These are phyloP conservation scores for Mycena rebaudengoi DNA, from an alignment of 768 basidiomycete species.

Conservation along the genomic window DNA sequence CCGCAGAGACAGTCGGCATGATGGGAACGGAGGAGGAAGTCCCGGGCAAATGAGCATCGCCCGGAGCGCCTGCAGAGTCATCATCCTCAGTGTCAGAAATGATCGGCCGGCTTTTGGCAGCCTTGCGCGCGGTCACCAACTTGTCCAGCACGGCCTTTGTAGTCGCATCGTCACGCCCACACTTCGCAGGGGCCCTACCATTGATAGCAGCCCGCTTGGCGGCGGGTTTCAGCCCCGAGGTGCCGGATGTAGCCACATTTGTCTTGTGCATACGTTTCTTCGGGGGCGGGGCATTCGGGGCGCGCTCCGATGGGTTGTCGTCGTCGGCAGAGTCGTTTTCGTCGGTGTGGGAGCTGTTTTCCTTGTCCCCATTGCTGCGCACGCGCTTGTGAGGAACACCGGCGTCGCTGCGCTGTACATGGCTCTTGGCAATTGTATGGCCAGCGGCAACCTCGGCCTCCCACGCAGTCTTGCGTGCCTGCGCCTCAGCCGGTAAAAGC, in stretches of 20 bases:
- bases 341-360: not conserved
- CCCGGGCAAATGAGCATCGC: too few relatives aligned
- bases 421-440: not conserved
- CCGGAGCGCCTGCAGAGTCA: too few relatives aligned
- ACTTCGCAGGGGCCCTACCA: not conserved
- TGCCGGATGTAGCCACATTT: not conserved
- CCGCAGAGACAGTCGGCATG: too few relatives aligned
- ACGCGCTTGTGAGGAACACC: not conserved
- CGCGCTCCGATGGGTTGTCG: not conserved
- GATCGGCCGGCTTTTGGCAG: too few relatives aligned
- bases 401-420: not conserved
- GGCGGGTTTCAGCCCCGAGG: not conserved
- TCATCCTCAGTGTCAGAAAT: too few relatives aligned
- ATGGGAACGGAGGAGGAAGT: too few relatives aligned
- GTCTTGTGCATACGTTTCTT: not conserved
- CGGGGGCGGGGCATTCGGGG: not conserved
- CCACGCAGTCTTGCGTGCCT: not conserved
- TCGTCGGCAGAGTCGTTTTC: not conserved
- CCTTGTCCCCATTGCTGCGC: not conserved
- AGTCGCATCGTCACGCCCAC: not conserved
- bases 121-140: too few relatives aligned
- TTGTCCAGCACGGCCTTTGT: not conserved
- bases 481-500: not conserved
- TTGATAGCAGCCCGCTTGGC: not conserved
- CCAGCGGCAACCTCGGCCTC: not conserved